Conservation (phyloP, 257 asterid species). For the Rehmannia glutinosa region DNA sequence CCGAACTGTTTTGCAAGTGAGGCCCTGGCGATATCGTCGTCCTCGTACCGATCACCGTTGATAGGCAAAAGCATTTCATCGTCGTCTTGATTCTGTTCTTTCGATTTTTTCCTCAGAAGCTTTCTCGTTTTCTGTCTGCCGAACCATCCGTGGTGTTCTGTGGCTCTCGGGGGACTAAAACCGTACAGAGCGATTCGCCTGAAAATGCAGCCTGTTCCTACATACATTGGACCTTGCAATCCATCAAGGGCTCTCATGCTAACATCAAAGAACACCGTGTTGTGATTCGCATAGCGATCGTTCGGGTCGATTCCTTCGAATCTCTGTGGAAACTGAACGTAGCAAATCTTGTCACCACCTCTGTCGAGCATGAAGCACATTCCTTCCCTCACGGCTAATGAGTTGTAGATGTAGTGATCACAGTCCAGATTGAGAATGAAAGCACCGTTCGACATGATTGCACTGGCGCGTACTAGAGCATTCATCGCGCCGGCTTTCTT, state of each 20-base stretch:
- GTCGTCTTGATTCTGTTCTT: slow-evolving; percentile 26
- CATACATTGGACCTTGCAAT: slow-evolving; percentile 94
- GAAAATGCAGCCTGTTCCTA: slow-evolving; percentile 91
- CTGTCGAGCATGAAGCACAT: slow-evolving; percentile 96
- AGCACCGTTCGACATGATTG: slow-evolving; percentile 87
- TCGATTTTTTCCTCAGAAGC: slow-evolving; percentile 41
- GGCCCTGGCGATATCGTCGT: slow-evolving; percentile 44
- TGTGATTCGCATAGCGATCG: slow-evolving; percentile 90
- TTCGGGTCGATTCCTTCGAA: slow-evolving; percentile 92
- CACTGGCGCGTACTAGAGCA: slow-evolving; percentile 86
- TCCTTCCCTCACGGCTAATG: slow-evolving; percentile 78
- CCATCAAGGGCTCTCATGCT: slow-evolving; percentile 96
- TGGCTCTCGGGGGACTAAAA: slow-evolving; percentile 86
- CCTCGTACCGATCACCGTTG: slow-evolving; percentile 36
- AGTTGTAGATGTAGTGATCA: slow-evolving; percentile 82
- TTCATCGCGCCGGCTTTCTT: slow-evolving; percentile 99
- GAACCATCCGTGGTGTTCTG: slow-evolving; percentile 85
- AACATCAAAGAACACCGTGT: slow-evolving; percentile 89
- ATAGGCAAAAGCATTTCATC: slow-evolving; percentile 63
- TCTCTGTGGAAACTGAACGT: slow-evolving; percentile 83
- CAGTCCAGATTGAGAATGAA: slow-evolving; percentile 91
- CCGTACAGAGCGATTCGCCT: slow-evolving; percentile 79
- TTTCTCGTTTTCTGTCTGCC: slow-evolving; percentile 53
- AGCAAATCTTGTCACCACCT: slow-evolving; percentile 90
- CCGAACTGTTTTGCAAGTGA: slow-evolving; percentile 65